These are phyloP conservation scores for Micractinium conductrix DNA, from an alignment of 139 green algal species.

Conservation along the genomic window DNA sequence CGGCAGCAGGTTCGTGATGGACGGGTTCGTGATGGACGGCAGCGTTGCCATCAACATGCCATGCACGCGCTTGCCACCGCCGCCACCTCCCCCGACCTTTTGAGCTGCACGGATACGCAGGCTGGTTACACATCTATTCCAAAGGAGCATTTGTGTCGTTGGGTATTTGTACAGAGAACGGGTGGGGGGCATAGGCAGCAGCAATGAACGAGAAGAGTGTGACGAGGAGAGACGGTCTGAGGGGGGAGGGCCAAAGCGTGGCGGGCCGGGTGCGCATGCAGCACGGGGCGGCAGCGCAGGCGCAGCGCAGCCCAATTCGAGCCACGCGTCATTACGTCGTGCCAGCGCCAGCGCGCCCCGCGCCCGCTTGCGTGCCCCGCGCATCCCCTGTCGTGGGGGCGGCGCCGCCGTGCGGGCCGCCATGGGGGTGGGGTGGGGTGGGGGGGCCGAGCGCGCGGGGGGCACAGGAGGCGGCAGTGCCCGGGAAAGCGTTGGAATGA, in stretches of 20 bases:
- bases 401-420: neutral
- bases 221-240: neutral
- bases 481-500: conserved; percentile 3
- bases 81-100: too few species aligned
- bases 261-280: neutral
- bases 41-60: too few species aligned
- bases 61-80: too few species aligned
- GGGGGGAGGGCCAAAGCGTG: neutral
- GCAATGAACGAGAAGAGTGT: conserved; percentile 1
- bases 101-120: neutral
- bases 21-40: too few species aligned
- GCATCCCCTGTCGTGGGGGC: too few species aligned
- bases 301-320: too few species aligned
- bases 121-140: conserved; percentile 13
- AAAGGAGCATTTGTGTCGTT: too few species aligned
- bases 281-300: neutral
- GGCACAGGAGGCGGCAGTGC: neutral
- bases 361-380: too few species aligned
- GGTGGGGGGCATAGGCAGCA: conserved; percentile 1
- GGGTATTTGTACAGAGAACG: too few species aligned
- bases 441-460: neutral
- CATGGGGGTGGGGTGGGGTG: neutral
- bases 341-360: too few species aligned
- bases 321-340: too few species aligned
- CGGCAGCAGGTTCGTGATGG: too few species aligned